Evolutionary conservation across 1,139 yeast genomes (phyloP), one percentile per base, ranked within the genome.

Genomic region (Candida gigantensis): DNA sequence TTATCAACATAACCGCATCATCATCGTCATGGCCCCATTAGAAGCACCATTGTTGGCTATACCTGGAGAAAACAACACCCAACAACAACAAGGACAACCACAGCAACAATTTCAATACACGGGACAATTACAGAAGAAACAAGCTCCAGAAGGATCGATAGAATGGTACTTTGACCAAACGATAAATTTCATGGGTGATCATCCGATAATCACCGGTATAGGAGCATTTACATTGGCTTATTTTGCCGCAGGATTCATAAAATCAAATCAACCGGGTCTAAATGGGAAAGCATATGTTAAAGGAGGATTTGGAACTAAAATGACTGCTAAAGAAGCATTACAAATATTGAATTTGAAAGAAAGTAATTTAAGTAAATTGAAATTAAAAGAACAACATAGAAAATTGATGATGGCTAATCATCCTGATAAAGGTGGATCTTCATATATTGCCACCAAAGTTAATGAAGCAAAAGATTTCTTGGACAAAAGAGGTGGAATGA

Each of bases 371-470:
- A 76, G 84, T 11, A 81, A 84, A 62, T 74, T 84, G 46, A 86
- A 80, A 57, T 73, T 92, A 55, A 90, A 92, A 63, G 97, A 90
- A 46, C 87, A 86, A 36, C 98, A 92, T 62, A 80, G 98, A 66
- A 79, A 77, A 58, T 59, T 70, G 43, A 85, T 87, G 67, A 89
- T 92, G 96, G 72, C 92, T 59, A 92, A 92, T 65, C 98, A 92
- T 58, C 98, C 98, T 9, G 98, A 92, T 67, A 86, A 94, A 58
- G 98, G 98, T 35, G 98, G 98, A 7, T 85, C 96, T 13, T 92
- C 97, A 26, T 90, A 79, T 55, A 62, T 92, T 57, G 98, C 98
- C 43, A 90, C 97, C 33, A 92, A 92, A 71, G 89, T 92, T 50
- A 92, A 92, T 60, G 97, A 92, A 66, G 97, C 98, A 37, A 92